Conservation (phyloP, 1,139 yeast genomes). For the Pichia sp. region DNA sequence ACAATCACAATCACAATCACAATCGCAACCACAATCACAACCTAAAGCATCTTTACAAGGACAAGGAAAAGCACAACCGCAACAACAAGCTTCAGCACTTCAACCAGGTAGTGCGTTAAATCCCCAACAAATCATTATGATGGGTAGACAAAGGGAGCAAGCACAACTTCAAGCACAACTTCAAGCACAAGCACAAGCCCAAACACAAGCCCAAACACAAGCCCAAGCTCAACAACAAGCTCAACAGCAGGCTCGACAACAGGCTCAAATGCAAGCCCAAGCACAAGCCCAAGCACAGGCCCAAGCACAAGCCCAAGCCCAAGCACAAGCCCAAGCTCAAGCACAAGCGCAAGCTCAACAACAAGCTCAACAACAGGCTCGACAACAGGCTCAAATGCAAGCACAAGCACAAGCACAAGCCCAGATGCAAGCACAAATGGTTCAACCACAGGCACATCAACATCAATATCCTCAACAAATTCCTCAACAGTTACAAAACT, state of each 20-base stretch:
- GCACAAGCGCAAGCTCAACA: slow-evolving; percentile 16
- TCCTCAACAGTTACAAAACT: neutral
- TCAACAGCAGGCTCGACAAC: neutral
- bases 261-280: too few species aligned
- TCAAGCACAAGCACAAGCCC: slow-evolving; percentile 15
- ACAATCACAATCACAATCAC: slow-evolving; percentile 25
- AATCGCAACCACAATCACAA: slow-evolving; percentile 21
- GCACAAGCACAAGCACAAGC: slow-evolving; percentile 10
- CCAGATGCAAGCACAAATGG: slow-evolving; percentile 15
- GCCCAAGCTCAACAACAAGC: neutral
- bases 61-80: slow-evolving; percentile 6
- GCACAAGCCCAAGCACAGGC: neutral
- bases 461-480: too few species aligned
- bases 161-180: neutral
- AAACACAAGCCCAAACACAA: slow-evolving; percentile 14
- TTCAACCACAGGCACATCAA: too few species aligned
- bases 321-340: too few species aligned
- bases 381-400: slow-evolving; percentile 10
- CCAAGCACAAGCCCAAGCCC: too few species aligned
- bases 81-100: slow-evolving; percentile 10
- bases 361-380: slow-evolving; percentile 8
- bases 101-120: slow-evolving; percentile 20
- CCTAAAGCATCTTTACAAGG: slow-evolving; percentile 9
- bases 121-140: slow-evolving; percentile 28
- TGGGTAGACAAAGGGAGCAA: slow-evolving; percentile 23